Conservation (phyloP, 306 rosid genomes). For the Sechiopsis laciniata region DNA sequence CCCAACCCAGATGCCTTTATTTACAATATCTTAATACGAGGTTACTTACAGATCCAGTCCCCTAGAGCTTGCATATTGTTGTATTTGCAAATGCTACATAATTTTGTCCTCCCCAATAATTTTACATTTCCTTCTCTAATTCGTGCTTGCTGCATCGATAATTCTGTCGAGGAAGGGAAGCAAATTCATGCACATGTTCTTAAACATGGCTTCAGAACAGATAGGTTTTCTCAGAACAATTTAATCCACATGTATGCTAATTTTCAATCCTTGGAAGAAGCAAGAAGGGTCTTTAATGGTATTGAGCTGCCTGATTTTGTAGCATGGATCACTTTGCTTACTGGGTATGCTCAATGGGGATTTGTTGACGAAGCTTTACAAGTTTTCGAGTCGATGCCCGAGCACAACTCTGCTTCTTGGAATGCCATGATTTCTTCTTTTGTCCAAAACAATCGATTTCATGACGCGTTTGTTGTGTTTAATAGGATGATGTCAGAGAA, state of each 20-base stretch:
- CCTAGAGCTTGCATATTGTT: conserved; percentile 32
- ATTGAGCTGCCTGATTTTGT: conserved; percentile 39
- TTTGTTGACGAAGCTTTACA: conserved; percentile 41
- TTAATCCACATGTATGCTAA: conserved; percentile 40
- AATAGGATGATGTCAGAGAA: conserved; percentile 36
- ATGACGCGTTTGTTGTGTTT: conserved; percentile 51
- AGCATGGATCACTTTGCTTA: conserved; percentile 52
- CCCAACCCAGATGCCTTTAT: conserved; percentile 53
- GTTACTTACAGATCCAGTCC: conserved; percentile 24
- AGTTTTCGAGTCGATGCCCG: conserved; percentile 47
- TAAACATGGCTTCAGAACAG: conserved; percentile 41
- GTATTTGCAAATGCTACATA: conserved; percentile 45
- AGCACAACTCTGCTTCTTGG: conserved; percentile 47
- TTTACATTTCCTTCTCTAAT: conserved; percentile 49
- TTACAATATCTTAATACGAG: conserved; percentile 50
- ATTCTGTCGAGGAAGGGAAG: conserved; percentile 30
- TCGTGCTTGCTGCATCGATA: conserved; percentile 34
- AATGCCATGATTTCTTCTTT: conserved; percentile 58
- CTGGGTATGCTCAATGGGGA: conserved; percentile 47
- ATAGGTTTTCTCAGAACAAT: conserved; percentile 36
- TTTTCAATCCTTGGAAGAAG: conserved; percentile 40
- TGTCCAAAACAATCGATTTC: conserved; percentile 44
- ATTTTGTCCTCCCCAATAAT: conserved; percentile 36
- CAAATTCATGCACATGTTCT: conserved; percentile 58
- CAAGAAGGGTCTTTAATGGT: conserved; percentile 41